Evolutionary conservation across 2,329 filamentous ascomycete species (phyloP).

Genomic region (Colletotrichum paranaense): DNA sequence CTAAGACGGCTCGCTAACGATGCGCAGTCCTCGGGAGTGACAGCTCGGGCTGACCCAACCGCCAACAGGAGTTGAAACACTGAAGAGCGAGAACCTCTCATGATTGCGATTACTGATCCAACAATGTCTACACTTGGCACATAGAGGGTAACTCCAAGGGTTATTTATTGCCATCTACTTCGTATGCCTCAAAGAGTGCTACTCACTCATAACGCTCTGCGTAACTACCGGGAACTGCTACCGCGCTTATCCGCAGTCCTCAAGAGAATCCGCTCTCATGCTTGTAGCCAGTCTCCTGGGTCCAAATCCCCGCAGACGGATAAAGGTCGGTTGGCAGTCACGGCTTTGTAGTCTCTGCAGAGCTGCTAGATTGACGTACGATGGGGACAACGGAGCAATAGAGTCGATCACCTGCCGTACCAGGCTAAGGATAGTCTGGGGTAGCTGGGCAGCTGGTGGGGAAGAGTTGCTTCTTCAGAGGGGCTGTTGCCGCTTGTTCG

Average conservation of each 20-base stretch:
- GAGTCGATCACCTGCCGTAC: slow-evolving; percentile 14
- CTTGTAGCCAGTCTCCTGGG: not conserved
- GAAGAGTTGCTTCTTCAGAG: slow-evolving; percentile 18
- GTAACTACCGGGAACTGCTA: slow-evolving; percentile 17
- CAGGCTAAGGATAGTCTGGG: not conserved
- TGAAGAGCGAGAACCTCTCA: not conserved
- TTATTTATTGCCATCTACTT: not conserved
- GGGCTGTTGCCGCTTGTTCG: not conserved
- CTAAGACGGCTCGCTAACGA: slow-evolving; percentile 20
- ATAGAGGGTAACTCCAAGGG: not conserved
- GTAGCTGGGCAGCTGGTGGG: slow-evolving; percentile 2
- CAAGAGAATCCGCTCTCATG: not conserved
- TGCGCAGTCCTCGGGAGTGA: not conserved
- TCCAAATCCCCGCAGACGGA: not conserved
- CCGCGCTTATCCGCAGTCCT: slow-evolving; percentile 4
- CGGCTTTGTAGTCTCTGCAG: not conserved
- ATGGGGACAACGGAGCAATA: not conserved
- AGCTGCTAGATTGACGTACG: not conserved
- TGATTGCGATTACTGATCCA: not conserved
- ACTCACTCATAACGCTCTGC: not conserved
- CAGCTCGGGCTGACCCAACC: not conserved
- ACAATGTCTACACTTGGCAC: not conserved
- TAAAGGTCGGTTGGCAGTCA: not conserved
- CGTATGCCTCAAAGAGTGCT: no score
- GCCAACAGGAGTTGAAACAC: not conserved